Evolutionary conservation across 1,284 basidiomycete genomes (phyloP).

Genomic region (Entoloma clypeatum): DNA sequence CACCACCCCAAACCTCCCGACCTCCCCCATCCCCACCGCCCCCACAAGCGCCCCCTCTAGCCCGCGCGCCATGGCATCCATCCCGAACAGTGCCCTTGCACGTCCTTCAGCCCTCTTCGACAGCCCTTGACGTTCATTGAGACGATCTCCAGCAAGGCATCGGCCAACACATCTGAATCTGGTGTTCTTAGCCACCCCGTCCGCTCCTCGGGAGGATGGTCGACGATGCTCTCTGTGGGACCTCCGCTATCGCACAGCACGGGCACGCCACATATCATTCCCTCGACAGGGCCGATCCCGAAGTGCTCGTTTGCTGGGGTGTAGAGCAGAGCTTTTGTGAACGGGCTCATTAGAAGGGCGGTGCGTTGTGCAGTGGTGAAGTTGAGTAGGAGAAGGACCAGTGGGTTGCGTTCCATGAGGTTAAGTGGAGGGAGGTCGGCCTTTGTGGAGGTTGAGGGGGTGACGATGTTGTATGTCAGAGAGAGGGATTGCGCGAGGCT

Average conservation of each 20-base stretch:
- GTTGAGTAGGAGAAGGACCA: constrained; percentile 84
- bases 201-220: constrained; percentile 32
- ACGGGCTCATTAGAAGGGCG: constrained; percentile 62
- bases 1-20: constrained; percentile 19
- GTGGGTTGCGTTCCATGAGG: constrained; percentile 37
- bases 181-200: constrained; percentile 75
- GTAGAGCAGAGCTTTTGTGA: constrained; percentile 79
- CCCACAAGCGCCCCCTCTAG: constrained; percentile 52
- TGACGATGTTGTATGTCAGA: constrained; percentile 53
- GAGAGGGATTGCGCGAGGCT: constrained; percentile 47
- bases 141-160: constrained; percentile 62
- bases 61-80: constrained; percentile 65
- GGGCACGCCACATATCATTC: constrained; percentile 88
- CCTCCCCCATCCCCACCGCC: constrained; percentile 48
- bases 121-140: constrained; percentile 48
- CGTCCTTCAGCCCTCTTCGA: constrained; percentile 52
- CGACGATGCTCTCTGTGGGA: constrained; percentile 84
- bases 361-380: constrained; percentile 80
- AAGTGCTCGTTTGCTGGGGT: constrained; percentile 97
- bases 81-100: constrained; percentile 51
- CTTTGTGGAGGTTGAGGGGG: constrained; percentile 31
- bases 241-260: constrained; percentile 89
- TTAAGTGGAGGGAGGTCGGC: constrained; percentile 36
- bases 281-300: constrained; percentile 95
- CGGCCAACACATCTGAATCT: constrained; percentile 62